phyloP scores from a whole-genome alignment of 805 yeast genomes.

The Pichia eremophila region DNA sequence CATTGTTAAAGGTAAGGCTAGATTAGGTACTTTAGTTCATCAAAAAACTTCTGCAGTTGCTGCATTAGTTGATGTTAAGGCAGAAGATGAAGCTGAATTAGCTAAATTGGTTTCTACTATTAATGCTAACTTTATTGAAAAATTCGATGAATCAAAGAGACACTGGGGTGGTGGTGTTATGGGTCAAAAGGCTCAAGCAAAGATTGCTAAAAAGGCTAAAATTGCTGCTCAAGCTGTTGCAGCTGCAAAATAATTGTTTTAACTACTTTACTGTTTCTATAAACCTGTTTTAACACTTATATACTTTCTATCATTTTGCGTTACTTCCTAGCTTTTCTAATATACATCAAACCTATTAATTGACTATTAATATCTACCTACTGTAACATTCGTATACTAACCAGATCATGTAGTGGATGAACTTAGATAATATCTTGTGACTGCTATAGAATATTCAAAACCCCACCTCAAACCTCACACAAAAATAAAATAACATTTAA shows the following conservation, averaged over 20 bases:
- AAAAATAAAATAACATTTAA: too few relatives aligned
- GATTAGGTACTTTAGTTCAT: conserved; percentile 96
- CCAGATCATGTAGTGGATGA: too few relatives aligned
- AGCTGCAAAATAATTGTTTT: conserved; percentile 32
- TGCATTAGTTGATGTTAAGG: conserved; percentile 89
- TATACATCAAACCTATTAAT: not conserved
- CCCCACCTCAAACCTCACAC: not conserved
- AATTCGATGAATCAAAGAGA: conserved; percentile 92
- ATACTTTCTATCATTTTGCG: not conserved
- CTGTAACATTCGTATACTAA: too few relatives aligned
- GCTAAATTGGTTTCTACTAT: conserved; percentile 89
- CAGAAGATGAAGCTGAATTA: conserved; percentile 92
- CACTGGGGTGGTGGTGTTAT: conserved; percentile 99
- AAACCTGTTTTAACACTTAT: not conserved
- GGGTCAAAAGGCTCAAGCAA: conserved; percentile 89
- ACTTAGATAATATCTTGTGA: not conserved
- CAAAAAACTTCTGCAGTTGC: conserved; percentile 96
- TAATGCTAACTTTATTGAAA: conserved; percentile 86
- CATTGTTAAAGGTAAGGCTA: conserved; percentile 95
- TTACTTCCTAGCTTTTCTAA: not conserved
- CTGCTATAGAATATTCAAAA: not conserved
- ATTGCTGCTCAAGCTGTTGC: conserved; percentile 46
- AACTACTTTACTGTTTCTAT: not conserved
- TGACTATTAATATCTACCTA: too few relatives aligned
- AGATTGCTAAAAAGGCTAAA: conserved; percentile 68